Base-by-base conservation (phyloP, 2,329 filamentous ascomycete species). In the Emydomyces testavorans region DNA sequence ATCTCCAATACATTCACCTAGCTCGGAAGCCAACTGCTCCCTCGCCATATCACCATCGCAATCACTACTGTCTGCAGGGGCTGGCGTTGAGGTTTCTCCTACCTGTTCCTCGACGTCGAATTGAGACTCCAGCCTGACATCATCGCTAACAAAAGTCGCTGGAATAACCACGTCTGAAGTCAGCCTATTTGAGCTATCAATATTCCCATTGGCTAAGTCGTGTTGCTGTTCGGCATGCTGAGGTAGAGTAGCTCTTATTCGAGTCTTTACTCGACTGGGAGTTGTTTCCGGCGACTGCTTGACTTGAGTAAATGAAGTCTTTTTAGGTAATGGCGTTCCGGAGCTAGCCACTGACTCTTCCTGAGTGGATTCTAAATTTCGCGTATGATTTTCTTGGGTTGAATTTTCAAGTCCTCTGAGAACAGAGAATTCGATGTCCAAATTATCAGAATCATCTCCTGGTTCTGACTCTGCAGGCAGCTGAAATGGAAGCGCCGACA, bases 231-330 rank as follows among this genome's bases (percentile, higher is more conserved):
- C 42, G 8, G n/a, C 2, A 29, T 29, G n/a, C 1, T 15, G 5
- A 6, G 13, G 11, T 32, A 15, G 18, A 15, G 20, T 6, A 13
- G 15, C 1, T 26, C 20, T 13, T 29, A 21, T 15, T 8, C 18
- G 37, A 29, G 23, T 4, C 28, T 37, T 10, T 6, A 11, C 8
- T 29, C 2, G 24, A 8, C 1, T 20, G n/a, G 13, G 11, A 15
- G 39, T 2, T 3, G 39, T 24, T 23, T 45, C 45, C 29, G 51
- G 51, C 7, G 49, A 38, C 26, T 31, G 49, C 24, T 53, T 46
- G 16, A 53, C 49, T 38, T 49, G 46, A 8, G 46, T 53, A 36
- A 53, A 51, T 5, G 46, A 53, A 15, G 10, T 28, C 13, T 15
- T 15, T 34, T 51, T 49, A 16, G 42, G 43, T 6, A 41, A 16